phyloP scores from a whole-genome alignment of 345 rosid genomes.

The Gossypium mustelinum region DNA sequence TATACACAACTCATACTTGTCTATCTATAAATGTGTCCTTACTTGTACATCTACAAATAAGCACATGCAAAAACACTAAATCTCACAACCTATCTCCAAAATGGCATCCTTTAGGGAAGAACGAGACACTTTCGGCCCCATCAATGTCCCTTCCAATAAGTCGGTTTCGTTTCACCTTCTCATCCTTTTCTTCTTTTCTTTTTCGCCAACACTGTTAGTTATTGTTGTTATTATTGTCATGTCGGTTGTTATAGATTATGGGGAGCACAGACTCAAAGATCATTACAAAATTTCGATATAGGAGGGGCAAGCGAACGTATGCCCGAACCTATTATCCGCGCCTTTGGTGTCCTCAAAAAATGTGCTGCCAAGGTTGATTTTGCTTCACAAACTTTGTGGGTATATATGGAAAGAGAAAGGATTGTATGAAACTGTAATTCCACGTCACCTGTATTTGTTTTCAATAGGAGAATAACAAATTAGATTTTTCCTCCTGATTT shows the following conservation, averaged over 20 bases:
- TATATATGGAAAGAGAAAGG: too few relatives aligned
- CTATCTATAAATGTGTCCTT: background rate
- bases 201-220: background rate
- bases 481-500: too few relatives aligned
- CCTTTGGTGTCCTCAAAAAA: constrained; percentile 90
- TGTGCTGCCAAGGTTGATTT: constrained; percentile 80
- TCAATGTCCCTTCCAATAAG: constrained; percentile 83
- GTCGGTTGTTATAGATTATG: constrained; percentile 48
- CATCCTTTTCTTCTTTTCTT: background rate
- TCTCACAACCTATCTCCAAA: background rate
- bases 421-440: too few relatives aligned
- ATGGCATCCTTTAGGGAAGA: constrained; percentile 68
- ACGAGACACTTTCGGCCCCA: constrained; percentile 88
- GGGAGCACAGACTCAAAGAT: constrained; percentile 99
- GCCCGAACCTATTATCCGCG: constrained; percentile 94
- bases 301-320: constrained; percentile 90
- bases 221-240: background rate
- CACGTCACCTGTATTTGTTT: too few relatives aligned
- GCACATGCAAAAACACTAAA: constrained; percentile 35
- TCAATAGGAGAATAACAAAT: too few relatives aligned
- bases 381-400: too few relatives aligned
- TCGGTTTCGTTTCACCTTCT: constrained; percentile 24
- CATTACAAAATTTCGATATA: constrained; percentile 87
- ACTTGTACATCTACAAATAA: background rate
- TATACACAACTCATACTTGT: background rate